phyloP scores from a whole-genome alignment of 2,329 filamentous ascomycete species.

The Acarospora socialis region DNA sequence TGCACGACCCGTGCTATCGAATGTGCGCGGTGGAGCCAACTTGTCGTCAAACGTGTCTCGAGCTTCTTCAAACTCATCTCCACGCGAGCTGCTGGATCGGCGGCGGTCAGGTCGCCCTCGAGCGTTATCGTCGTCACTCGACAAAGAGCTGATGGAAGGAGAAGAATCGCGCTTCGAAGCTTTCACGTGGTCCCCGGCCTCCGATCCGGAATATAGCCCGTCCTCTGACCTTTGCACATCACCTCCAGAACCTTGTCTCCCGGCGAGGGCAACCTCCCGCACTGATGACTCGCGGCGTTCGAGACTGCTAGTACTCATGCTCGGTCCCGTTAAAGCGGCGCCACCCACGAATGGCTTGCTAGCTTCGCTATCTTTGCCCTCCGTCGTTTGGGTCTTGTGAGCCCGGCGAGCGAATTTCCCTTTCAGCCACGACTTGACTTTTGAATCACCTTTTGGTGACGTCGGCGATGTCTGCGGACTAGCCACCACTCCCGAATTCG shows the following conservation, averaged over 20 bases:
- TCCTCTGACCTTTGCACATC: slow-evolving; percentile 7
- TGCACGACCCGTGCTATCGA: slow-evolving; percentile 18
- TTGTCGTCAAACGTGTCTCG: slow-evolving; percentile 36
- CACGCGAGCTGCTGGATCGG: slow-evolving; percentile 21
- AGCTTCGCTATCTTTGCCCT: no score
- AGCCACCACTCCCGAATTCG: slow-evolving; percentile 3
- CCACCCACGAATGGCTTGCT: slow-evolving; percentile 34
- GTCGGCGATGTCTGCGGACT: slow-evolving; percentile 12
- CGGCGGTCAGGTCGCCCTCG: slow-evolving; percentile 9
- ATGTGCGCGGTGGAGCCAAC: slow-evolving; percentile 23
- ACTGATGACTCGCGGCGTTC: slow-evolving; percentile 19
- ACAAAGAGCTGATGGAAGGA: slow-evolving; percentile 24
- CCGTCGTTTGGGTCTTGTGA: no score
- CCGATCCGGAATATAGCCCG: slow-evolving; percentile 10
- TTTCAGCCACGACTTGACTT: slow-evolving; percentile 43
- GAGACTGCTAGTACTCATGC: slow-evolving; percentile 32
- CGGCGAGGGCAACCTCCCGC: slow-evolving; percentile 35
- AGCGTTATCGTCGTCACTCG: slow-evolving; percentile 12
- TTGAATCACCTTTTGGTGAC: slow-evolving; percentile 20
- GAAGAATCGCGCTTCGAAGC: slow-evolving; percentile 11
- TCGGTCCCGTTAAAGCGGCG: slow-evolving; percentile 31
- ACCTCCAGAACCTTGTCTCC: slow-evolving; percentile 17
- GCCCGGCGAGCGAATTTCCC: slow-evolving; percentile 35
- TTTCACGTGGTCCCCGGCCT: slow-evolving; percentile 12
- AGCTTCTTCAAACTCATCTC: slow-evolving; percentile 39